A percentile compares a stretch with the other conserved stretches of the same genome.
phyloP scores from a whole-genome alignment of 2,329 filamentous ascomycete species.

The Penicillium concentricum region DNA sequence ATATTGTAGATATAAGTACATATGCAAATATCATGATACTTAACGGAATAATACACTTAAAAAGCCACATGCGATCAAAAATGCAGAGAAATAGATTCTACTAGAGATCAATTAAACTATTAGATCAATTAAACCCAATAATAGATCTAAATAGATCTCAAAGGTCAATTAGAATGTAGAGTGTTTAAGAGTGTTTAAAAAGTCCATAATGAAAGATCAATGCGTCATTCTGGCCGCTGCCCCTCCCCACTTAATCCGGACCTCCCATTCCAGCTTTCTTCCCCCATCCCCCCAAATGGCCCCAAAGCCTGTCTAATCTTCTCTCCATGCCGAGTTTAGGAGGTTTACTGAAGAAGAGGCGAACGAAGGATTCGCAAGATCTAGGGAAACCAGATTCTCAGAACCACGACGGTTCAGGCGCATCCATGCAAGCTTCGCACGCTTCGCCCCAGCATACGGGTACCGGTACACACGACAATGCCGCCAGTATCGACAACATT shows the following conservation, averaged over 20 bases:
- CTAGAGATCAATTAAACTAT: background rate
- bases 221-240: slow-evolving; percentile 27
- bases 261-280: slow-evolving; percentile 24
- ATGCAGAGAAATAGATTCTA: background rate
- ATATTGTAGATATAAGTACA: background rate
- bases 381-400: slow-evolving; percentile 2
- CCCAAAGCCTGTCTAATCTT: slow-evolving; percentile 14
- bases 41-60: background rate
- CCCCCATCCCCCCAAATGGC: slow-evolving; percentile 22
- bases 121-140: background rate
- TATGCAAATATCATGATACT: background rate
- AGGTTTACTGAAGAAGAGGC: slow-evolving; percentile 92
- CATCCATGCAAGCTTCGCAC: slow-evolving; percentile 38
- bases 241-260: slow-evolving; percentile 26
- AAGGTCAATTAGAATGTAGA: background rate
- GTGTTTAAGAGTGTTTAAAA: background rate
- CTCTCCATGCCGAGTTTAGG: slow-evolving; percentile 84
- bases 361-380: slow-evolving; percentile 78
- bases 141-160: background rate
- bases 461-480: slow-evolving; percentile 55
- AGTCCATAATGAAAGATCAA: slow-evolving; percentile 18
- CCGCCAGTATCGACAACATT: slow-evolving; percentile 78
- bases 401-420: slow-evolving; percentile 25
- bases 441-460: slow-evolving; percentile 49
- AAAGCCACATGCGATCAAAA: background rate